These are phyloP conservation scores for Salix udensis DNA, from an alignment of 345 rosid genomes.

Conservation along the genomic window DNA sequence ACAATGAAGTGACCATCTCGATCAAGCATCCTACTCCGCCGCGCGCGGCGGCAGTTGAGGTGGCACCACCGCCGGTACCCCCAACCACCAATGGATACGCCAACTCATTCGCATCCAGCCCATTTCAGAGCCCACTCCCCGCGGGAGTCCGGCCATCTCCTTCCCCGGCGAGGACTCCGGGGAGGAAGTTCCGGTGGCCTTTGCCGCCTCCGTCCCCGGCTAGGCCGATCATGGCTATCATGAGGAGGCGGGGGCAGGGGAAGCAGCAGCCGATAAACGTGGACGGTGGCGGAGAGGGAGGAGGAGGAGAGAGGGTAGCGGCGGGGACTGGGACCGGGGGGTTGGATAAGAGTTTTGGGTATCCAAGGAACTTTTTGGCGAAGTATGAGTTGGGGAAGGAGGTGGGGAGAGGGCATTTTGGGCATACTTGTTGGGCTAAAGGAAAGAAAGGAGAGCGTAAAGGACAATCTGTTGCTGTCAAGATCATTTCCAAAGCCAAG, in stretches of 20 bases:
- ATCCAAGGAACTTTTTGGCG: conserved; percentile 11
- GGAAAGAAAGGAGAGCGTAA: conserved; percentile 27
- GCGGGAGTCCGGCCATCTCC: conserved; percentile 23
- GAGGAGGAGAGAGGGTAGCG: neutral
- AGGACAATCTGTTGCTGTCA: conserved; percentile 28
- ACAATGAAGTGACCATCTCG: conserved; percentile 17
- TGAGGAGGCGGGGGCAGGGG: conserved; percentile 17
- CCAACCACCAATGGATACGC: conserved; percentile 2
- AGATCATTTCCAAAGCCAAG: conserved; percentile 35
- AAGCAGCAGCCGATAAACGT: conserved; percentile 16
- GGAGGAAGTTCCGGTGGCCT: conserved; percentile 31
- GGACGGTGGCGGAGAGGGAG: conserved; percentile 6
- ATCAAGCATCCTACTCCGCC: neutral
- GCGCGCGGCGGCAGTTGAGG: neutral
- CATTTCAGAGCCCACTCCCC: conserved; percentile 26
- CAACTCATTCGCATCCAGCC: conserved; percentile 15
- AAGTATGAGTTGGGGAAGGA: conserved; percentile 28
- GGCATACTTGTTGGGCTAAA: conserved; percentile 29
- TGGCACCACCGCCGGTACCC: conserved; percentile 18
- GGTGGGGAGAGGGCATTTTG: conserved; percentile 34
- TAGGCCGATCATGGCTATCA: conserved; percentile 27
- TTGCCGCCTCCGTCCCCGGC: conserved; percentile 33
- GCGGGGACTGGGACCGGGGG: neutral
- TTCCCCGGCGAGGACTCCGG: conserved; percentile 17
- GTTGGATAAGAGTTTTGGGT: conserved; percentile 32